Conservation (phyloP, 495 filamentous ascomycete genomes). For the Penicillium cosmopolitanum region DNA sequence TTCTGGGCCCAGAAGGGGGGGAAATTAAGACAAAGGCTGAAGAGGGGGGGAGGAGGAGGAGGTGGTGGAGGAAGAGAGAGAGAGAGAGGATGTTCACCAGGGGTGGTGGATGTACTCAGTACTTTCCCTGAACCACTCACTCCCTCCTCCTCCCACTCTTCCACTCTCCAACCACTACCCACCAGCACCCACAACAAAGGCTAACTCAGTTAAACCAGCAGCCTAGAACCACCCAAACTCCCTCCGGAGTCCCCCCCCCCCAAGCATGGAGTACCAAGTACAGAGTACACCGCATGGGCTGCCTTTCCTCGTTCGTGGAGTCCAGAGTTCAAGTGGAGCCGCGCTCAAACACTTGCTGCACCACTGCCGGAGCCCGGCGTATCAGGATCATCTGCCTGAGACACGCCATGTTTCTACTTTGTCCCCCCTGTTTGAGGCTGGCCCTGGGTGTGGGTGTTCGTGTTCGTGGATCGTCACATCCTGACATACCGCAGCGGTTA, state of each 20-base stretch:
- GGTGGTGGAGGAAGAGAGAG: constrained; percentile 17
- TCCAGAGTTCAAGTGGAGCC: constrained; percentile 17
- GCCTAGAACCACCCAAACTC: no score
- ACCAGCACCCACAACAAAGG: not conserved
- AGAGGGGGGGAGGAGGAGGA: constrained; percentile 12
- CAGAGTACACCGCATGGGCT: no score
- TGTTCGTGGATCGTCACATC: not conserved
- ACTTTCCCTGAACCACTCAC: not conserved
- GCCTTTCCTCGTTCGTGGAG: not conserved
- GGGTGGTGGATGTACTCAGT: not conserved
- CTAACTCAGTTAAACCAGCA: not conserved
- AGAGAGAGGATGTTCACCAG: constrained; percentile 1
- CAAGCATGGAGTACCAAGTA: no score
- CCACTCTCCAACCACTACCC: not conserved
- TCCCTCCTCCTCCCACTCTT: not conserved
- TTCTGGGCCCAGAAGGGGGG: no score
- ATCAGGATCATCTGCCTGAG: constrained; percentile 39
- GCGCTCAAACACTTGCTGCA: constrained; percentile 17
- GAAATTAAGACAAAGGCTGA: constrained; percentile 7
- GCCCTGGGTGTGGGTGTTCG: constrained; percentile 10
- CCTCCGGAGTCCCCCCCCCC: no score
- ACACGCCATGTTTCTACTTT: constrained; percentile 43
- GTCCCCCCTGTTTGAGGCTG: not conserved
- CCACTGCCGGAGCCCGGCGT: constrained; percentile 13
- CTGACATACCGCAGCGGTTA: no score